phyloP scores from a whole-genome alignment of 2,329 filamentous ascomycete genomes.

The Microsporum canis region DNA sequence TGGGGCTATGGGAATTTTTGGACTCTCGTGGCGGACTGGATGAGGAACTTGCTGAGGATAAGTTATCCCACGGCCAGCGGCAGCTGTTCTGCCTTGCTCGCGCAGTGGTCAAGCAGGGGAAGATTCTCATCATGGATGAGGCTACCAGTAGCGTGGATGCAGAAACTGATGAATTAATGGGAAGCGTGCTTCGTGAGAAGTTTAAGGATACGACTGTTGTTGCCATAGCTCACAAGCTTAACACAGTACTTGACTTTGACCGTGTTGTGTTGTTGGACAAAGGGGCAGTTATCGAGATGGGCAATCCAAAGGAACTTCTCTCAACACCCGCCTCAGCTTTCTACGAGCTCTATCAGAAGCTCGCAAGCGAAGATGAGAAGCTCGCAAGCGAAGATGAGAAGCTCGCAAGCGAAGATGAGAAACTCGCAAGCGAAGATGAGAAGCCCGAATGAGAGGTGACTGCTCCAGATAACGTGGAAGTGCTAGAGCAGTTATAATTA shows the following conservation, averaged over 20 bases:
- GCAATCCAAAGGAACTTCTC: background rate
- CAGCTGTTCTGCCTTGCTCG: constrained; percentile 88
- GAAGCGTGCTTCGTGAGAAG: constrained; percentile 49
- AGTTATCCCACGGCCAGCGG: constrained; percentile 85
- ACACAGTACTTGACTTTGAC: constrained; percentile 82
- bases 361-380: background rate
- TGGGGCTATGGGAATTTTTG: constrained; percentile 1
- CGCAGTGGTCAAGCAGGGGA: constrained; percentile 84
- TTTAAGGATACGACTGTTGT: constrained; percentile 93
- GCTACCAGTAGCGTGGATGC: constrained; percentile 70
- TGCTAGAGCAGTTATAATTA: too few relatives aligned
- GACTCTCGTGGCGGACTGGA: background rate
- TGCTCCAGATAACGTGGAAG: too few relatives aligned
- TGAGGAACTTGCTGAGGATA: constrained; percentile 28
- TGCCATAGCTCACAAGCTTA: constrained; percentile 94
- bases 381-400: background rate
- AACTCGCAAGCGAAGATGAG: background rate
- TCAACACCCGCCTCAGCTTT: background rate
- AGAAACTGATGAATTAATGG: constrained; percentile 53
- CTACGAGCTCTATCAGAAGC: background rate
- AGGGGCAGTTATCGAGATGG: constrained; percentile 64
- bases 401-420: background rate
- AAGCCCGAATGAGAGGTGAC: background rate
- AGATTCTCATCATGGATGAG: constrained; percentile 93
- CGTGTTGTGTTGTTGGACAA: constrained; percentile 85